Percentiles rank a stretch among this genome's conserved stretches.
Conservation (phyloP, 2,329 filamentous ascomycete genomes). For the Sporothrix euskadiensis region DNA sequence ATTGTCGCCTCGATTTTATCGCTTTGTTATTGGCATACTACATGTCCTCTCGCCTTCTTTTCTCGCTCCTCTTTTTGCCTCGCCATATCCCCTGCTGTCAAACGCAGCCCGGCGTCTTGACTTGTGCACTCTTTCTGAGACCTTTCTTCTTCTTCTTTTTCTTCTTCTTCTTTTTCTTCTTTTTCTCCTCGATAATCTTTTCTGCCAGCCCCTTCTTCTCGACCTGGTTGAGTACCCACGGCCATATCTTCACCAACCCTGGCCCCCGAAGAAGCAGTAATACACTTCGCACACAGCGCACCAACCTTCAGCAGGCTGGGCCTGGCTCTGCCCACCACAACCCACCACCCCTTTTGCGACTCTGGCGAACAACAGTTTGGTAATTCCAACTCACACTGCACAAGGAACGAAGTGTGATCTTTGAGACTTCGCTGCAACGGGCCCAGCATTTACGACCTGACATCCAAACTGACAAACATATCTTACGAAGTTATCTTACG, state of each 20-base stretch:
- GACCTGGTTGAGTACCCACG: not conserved
- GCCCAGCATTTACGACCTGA: not conserved
- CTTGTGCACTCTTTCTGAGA: not conserved
- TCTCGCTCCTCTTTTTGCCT: not conserved
- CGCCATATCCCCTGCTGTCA: not conserved
- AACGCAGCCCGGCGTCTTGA: not conserved
- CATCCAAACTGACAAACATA: not conserved
- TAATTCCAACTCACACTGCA: not conserved
- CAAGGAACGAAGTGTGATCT: not conserved
- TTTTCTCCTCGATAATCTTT: not conserved
- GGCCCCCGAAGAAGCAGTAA: not conserved
- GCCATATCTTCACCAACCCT: not conserved
- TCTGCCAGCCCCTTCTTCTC: not conserved
- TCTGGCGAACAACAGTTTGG: not conserved
- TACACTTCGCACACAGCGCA: not conserved
- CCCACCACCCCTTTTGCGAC: not conserved
- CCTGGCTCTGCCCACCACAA: slow-evolving; percentile 2
- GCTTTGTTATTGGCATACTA: not conserved
- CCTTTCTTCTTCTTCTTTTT: not conserved
- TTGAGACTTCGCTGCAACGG: not conserved
- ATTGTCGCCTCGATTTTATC: not conserved
- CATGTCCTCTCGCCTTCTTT: not conserved
- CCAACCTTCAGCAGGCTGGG: not conserved
- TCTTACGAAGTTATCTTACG: not conserved
- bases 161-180: not conserved